Conservation (phyloP, 306 rosid genomes). For the Trifolium pratense region DNA sequence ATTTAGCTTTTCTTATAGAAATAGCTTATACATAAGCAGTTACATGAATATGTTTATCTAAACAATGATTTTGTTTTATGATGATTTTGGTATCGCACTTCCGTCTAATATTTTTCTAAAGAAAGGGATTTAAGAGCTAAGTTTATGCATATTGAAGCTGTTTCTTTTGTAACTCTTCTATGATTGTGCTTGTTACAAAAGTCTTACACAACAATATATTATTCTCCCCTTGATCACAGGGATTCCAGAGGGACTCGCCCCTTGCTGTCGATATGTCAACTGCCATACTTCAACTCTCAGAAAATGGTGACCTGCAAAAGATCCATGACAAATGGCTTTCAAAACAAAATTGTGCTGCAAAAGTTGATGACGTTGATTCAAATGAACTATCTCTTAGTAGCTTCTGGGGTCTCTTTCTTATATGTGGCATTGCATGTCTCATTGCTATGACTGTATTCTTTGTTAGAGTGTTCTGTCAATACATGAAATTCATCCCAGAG, state of each 20-base stretch:
- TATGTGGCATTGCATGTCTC: conserved; percentile 71
- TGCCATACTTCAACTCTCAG: conserved; percentile 96
- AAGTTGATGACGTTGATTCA: conserved; percentile 42
- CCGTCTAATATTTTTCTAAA: too few relatives aligned
- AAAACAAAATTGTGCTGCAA: conserved; percentile 51
- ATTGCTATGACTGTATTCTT: conserved; percentile 61
- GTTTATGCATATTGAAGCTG: neutral
- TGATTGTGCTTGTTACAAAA: neutral
- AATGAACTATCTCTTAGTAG: conserved; percentile 65
- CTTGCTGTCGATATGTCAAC: conserved; percentile 92
- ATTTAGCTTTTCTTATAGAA: too few relatives aligned
- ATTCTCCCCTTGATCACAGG: conserved; percentile 58
- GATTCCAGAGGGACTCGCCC: conserved; percentile 95
- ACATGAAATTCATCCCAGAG: conserved; percentile 57
- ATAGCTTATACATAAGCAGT: too few relatives aligned
- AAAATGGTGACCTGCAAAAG: conserved; percentile 95
- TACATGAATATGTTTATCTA: too few relatives aligned
- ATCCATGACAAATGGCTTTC: conserved; percentile 86
- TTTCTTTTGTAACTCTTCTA: conserved; percentile 4
- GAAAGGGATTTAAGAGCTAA: neutral
- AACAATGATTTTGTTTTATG: too few relatives aligned
- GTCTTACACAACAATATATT: conserved; percentile 2
- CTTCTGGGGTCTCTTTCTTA: conserved; percentile 95
- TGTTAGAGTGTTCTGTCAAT: conserved; percentile 61
- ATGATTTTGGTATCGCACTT: too few relatives aligned